Evolutionary conservation across 257 asterid genomes (phyloP).

Genomic region (Mentha longifolia): DNA sequence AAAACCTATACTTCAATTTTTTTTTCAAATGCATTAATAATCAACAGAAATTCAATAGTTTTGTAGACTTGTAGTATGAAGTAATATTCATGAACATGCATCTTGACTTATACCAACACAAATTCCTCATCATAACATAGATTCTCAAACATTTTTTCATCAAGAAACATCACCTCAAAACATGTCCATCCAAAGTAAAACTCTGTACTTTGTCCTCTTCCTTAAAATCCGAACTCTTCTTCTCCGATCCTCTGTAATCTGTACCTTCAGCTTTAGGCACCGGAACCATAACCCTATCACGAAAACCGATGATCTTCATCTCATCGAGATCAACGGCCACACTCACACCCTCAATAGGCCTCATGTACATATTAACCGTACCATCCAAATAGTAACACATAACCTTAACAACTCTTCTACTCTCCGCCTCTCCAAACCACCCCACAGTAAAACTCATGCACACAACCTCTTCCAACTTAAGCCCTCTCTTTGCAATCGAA

Average conservation of each 20-base stretch:
- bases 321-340: conserved; percentile 66
- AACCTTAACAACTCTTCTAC: conserved; percentile 50
- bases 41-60: no score
- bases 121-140: background rate
- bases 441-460: conserved; percentile 56
- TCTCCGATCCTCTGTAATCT: conserved; percentile 43
- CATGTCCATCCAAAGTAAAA: conserved; percentile 56
- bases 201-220: conserved; percentile 34
- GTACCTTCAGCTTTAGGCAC: conserved; percentile 71
- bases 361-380: conserved; percentile 65
- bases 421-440: conserved; percentile 59
- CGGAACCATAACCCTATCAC: conserved; percentile 52
- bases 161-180: conserved; percentile 46
- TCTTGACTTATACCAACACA: background rate
- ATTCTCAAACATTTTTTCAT: background rate
- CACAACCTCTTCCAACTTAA: conserved; percentile 54
- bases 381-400: conserved; percentile 70
- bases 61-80: no score
- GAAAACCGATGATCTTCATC: conserved; percentile 50
- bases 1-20: no score
- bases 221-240: background rate
- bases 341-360: conserved; percentile 73
- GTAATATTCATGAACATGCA: no score
- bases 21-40: no score
- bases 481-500: conserved; percentile 59